Conservation (phyloP, 768 basidiomycete genomes). For the Xerocomellus amylosporus region DNA sequence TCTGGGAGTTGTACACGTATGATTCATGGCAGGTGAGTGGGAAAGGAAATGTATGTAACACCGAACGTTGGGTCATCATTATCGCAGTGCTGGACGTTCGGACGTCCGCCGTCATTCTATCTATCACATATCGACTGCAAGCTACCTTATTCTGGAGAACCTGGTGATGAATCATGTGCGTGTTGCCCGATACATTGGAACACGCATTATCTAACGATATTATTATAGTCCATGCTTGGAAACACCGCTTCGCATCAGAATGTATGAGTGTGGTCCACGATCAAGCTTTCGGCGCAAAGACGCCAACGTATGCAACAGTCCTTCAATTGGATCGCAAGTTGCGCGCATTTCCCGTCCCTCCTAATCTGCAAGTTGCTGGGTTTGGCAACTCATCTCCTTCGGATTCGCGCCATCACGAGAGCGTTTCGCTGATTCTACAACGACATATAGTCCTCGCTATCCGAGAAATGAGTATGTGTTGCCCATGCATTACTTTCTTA, state of each 20-base stretch:
- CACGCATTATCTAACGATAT: slow-evolving; percentile 1
- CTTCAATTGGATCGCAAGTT: slow-evolving; percentile 66
- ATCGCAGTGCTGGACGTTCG: slow-evolving; percentile 65
- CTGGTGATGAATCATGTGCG: slow-evolving; percentile 59
- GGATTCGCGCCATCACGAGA: slow-evolving; percentile 39
- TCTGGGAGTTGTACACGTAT: slow-evolving; percentile 56
- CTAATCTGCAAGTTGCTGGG: slow-evolving; percentile 63
- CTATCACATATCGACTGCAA: slow-evolving; percentile 65
- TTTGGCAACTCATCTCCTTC: slow-evolving; percentile 53
- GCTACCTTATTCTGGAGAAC: slow-evolving; percentile 50
- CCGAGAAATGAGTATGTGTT: slow-evolving; percentile 61
- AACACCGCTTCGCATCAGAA: slow-evolving; percentile 64
- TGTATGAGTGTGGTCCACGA: slow-evolving; percentile 70
- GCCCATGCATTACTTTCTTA: background rate
- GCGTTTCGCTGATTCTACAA: slow-evolving; percentile 50
- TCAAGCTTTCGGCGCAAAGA: slow-evolving; percentile 68
- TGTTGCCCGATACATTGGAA: slow-evolving; percentile 9
- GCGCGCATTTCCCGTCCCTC: slow-evolving; percentile 64
- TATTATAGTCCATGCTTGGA: slow-evolving; percentile 60
- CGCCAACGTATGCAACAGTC: slow-evolving; percentile 63
- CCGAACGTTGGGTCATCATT: slow-evolving; percentile 27
- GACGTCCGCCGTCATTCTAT: slow-evolving; percentile 68
- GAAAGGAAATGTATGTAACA: background rate
- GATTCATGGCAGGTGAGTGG: slow-evolving; percentile 35
- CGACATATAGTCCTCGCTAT: slow-evolving; percentile 67